phyloP scores from a whole-genome alignment of 2,329 filamentous ascomycete genomes.

The Clonostachys solani region DNA sequence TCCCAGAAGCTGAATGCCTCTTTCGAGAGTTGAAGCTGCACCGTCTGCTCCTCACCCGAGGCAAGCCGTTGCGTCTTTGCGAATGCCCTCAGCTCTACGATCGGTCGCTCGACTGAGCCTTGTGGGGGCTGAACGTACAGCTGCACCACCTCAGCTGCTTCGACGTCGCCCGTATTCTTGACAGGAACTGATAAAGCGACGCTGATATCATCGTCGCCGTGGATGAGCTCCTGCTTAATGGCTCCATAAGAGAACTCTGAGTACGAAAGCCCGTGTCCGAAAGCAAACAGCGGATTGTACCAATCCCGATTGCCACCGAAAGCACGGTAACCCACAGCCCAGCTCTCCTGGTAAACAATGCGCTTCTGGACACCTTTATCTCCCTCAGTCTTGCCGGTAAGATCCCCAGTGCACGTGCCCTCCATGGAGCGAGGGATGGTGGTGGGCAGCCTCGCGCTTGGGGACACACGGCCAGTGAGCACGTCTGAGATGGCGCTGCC shows the following conservation, averaged over 20 bases:
- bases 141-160: conserved; percentile 50
- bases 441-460: conserved; percentile 58
- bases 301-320: conserved; percentile 17
- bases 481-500: conserved; percentile 65
- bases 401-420: conserved; percentile 45
- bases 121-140: conserved; percentile 32
- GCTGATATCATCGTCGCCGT: conserved; percentile 16
- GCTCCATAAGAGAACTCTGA: conserved; percentile 44
- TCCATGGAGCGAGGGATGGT: conserved; percentile 55
- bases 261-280: conserved; percentile 65
- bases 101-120: conserved; percentile 6
- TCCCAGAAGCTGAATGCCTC: neutral
- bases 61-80: conserved; percentile 10
- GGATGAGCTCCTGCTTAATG: neutral
- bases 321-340: conserved; percentile 61
- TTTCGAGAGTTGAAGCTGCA: neutral
- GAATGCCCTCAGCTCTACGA: conserved; percentile 16
- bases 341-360: conserved; percentile 61
- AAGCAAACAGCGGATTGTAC: conserved; percentile 55
- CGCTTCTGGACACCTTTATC: conserved; percentile 3
- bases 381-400: conserved; percentile 3
- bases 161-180: conserved; percentile 48
- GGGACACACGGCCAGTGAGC: conserved; percentile 57
- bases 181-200: conserved; percentile 30
- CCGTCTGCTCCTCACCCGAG: neutral